These are phyloP conservation scores for Kokia cookei DNA, from an alignment of 441 rosid species.

Conservation along the genomic window DNA sequence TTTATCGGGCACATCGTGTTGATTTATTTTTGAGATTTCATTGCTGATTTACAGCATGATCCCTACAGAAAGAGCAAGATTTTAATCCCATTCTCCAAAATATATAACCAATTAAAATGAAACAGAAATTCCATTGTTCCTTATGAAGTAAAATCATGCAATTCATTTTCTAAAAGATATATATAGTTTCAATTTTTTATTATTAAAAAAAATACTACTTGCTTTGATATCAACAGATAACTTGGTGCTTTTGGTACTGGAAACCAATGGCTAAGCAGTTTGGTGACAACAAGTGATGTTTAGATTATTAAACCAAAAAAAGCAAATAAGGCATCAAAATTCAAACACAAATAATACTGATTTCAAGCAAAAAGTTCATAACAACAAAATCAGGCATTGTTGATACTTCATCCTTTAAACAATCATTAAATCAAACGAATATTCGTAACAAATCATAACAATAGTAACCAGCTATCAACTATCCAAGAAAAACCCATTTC, in stretches of 20 bases:
- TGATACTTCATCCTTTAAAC: background rate
- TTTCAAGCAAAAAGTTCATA: background rate
- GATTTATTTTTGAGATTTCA: background rate
- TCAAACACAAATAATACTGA: background rate
- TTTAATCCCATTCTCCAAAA: background rate
- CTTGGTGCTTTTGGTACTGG: background rate
- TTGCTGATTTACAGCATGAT: background rate
- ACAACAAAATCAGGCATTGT: background rate
- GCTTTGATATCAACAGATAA: background rate
- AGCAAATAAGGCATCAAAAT: background rate
- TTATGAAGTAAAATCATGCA: background rate
- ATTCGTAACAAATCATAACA: background rate
- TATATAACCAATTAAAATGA: background rate
- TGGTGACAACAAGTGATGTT: background rate
- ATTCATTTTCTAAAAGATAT: no score
- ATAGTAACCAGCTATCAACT: background rate
- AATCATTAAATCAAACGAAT: background rate
- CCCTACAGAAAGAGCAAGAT: background rate
- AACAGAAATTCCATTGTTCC: background rate
- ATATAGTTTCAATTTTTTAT: background rate
- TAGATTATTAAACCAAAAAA: background rate
- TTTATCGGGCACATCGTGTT: background rate
- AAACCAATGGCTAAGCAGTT: background rate
- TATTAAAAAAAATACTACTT: background rate
- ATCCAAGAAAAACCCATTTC: background rate